Evolutionary conservation across 331 rosid genomes (phyloP).

Genomic region (Acacia pycnantha): DNA sequence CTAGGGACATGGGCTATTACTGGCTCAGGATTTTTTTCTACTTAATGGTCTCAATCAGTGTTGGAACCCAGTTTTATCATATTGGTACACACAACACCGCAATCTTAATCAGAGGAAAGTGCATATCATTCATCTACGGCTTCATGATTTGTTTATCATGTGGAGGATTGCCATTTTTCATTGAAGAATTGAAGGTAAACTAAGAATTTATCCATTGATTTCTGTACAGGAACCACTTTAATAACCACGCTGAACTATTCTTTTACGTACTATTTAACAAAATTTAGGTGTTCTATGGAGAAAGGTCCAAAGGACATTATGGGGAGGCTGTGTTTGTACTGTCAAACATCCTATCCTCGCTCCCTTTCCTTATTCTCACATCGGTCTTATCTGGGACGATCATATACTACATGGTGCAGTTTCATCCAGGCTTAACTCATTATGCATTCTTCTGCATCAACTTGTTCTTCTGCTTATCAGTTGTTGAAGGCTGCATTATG

Average conservation of each 20-base stretch:
- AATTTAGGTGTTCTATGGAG: slow-evolving; percentile 17
- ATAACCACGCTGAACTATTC: not conserved
- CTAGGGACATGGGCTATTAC: slow-evolving; percentile 26
- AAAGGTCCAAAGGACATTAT: slow-evolving; percentile 29
- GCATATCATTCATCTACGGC: slow-evolving; percentile 26
- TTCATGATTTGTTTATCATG: slow-evolving; percentile 31
- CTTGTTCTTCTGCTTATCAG: slow-evolving; percentile 22
- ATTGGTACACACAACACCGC: not conserved
- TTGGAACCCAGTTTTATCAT: slow-evolving; percentile 19
- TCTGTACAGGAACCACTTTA: not conserved
- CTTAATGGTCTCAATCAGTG: not conserved
- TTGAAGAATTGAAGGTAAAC: slow-evolving; percentile 26
- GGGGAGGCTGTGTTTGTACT: slow-evolving; percentile 27
- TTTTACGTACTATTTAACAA: not conserved
- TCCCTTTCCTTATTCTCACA: slow-evolving; percentile 16
- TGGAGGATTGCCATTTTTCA: slow-evolving; percentile 31
- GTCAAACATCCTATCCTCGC: slow-evolving; percentile 21
- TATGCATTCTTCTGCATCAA: slow-evolving; percentile 20
- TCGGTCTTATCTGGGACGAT: slow-evolving; percentile 9
- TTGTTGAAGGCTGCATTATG: slow-evolving; percentile 15
- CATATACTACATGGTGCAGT: slow-evolving; percentile 28
- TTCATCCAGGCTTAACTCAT: slow-evolving; percentile 10
- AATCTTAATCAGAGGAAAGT: slow-evolving; percentile 16
- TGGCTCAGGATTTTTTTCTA: slow-evolving; percentile 29
- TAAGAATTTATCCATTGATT: not conserved